Evolutionary conservation across 257 asterid genomes (phyloP).

Genomic region (Ilex aquifolium): DNA sequence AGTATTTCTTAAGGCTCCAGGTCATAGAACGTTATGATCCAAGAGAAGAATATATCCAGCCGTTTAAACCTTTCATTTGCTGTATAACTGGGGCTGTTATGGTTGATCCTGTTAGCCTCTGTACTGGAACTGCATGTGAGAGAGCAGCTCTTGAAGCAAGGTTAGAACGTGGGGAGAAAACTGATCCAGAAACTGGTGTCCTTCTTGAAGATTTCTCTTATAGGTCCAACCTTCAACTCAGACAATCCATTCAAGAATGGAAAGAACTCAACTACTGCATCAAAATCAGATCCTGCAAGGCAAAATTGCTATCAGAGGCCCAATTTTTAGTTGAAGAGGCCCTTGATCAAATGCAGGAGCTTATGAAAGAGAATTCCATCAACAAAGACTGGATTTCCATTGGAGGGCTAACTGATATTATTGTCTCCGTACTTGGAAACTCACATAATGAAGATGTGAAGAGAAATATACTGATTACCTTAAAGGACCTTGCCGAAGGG

Average conservation of each 20-base stretch:
- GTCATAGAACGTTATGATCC: slow-evolving; percentile 38
- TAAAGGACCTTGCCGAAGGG: slow-evolving; percentile 42
- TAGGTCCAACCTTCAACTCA: slow-evolving; percentile 43
- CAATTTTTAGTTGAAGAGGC: slow-evolving; percentile 30
- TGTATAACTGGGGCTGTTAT: slow-evolving; percentile 38
- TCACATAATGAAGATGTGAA: slow-evolving; percentile 16
- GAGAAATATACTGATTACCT: slow-evolving; percentile 22
- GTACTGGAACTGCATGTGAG: slow-evolving; percentile 63
- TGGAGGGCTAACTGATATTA: slow-evolving; percentile 39
- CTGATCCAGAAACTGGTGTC: slow-evolving; percentile 56
- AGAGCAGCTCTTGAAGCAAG: slow-evolving; percentile 41
- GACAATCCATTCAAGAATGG: slow-evolving; percentile 65
- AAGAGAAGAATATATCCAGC: slow-evolving; percentile 40
- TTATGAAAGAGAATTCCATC: slow-evolving; percentile 33
- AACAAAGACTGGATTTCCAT: slow-evolving; percentile 59
- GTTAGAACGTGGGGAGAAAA: slow-evolving; percentile 36
- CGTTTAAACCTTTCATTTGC: slow-evolving; percentile 47
- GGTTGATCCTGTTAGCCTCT: slow-evolving; percentile 60
- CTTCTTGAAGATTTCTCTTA: slow-evolving; percentile 37
- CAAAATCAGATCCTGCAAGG: slow-evolving; percentile 47
- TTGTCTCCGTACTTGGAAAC: slow-evolving; percentile 25
- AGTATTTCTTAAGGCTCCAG: slow-evolving; percentile 38
- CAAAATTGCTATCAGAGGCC: slow-evolving; percentile 21
- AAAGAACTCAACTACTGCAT: slow-evolving; percentile 56
- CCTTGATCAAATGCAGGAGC: slow-evolving; percentile 33